Percentiles rank a stretch among this genome's conserved stretches.
Evolutionary conservation across 179 eudicot genomes (phyloP).

Genomic region (Patellifolia procumbens): DNA sequence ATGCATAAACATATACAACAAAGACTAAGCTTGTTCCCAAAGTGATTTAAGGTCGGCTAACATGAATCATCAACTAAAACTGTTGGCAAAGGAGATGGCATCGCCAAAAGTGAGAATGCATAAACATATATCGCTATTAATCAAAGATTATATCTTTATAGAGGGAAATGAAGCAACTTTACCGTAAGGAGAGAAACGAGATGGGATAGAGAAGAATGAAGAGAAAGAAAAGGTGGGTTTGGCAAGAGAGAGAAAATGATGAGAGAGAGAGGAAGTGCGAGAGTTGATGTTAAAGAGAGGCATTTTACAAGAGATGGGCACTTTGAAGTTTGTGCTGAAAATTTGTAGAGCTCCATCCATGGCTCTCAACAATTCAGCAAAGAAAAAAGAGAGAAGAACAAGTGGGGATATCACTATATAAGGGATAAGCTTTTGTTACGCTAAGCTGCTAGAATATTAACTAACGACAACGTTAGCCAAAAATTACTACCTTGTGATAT

Average conservation of each 20-base stretch:
- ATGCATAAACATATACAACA: no score
- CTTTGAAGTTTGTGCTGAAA: conserved; percentile 21
- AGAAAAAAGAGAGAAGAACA: neutral
- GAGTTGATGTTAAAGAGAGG: conserved; percentile 15
- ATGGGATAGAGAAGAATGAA: conserved; percentile 7
- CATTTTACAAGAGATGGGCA: conserved; percentile 24
- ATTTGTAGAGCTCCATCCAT: conserved; percentile 33
- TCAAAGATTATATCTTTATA: neutral
- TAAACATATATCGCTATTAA: no score
- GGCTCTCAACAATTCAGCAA: neutral
- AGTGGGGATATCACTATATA: neutral
- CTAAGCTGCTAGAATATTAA: neutral
- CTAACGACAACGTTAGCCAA: conserved; percentile 1
- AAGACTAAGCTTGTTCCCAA: no score
- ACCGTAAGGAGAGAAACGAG: conserved; percentile 31
- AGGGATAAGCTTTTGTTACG: conserved; percentile 9
- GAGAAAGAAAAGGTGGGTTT: conserved; percentile 20
- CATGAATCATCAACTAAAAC: no score
- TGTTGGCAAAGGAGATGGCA: no score
- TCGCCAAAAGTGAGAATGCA: no score
- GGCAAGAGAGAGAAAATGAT: conserved; percentile 22
- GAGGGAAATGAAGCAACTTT: neutral
- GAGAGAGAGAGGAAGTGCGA: conserved; percentile 21
- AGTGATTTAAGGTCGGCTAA: no score
- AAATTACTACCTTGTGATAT: no score